These are phyloP conservation scores for Skeletonema potamos DNA, from an alignment of 108 stramenopile species.

Conservation along the genomic window DNA sequence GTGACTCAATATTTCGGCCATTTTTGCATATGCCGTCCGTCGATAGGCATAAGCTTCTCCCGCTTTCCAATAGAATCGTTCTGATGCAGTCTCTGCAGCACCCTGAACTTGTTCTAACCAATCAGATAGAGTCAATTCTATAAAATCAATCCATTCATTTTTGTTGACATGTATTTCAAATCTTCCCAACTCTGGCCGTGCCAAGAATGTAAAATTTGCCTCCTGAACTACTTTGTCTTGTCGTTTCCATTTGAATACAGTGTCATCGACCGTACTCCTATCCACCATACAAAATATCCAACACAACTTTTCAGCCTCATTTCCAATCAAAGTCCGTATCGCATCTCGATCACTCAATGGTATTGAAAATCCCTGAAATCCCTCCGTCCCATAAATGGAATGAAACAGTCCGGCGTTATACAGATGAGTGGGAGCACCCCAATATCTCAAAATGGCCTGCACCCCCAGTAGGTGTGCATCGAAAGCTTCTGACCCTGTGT, in stretches of 20 bases:
- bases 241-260: slow-evolving; percentile 53
- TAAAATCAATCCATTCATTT: slow-evolving; percentile 75
- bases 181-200: slow-evolving; percentile 73
- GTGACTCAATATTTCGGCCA: slow-evolving; percentile 53
- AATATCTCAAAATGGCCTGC: slow-evolving; percentile 61
- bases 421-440: slow-evolving; percentile 58
- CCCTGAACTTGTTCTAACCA: slow-evolving; percentile 85
- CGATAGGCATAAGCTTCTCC: slow-evolving; percentile 79
- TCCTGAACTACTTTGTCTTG: not conserved
- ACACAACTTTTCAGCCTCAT: slow-evolving; percentile 63
- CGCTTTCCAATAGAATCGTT: slow-evolving; percentile 58
- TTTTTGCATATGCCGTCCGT: slow-evolving; percentile 62
- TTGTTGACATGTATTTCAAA: slow-evolving; percentile 57
- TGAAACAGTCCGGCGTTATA: slow-evolving; percentile 75
- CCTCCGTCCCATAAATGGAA: slow-evolving; percentile 80
- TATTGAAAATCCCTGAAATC: slow-evolving; percentile 75
- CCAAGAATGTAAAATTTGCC: slow-evolving; percentile 30
- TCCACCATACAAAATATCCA: slow-evolving; percentile 84
- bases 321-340: slow-evolving; percentile 60
- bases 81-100: slow-evolving; percentile 53
- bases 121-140: slow-evolving; percentile 73
- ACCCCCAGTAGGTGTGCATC: slow-evolving; percentile 75
- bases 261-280: slow-evolving; percentile 65
- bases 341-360: slow-evolving; percentile 54
- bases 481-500: slow-evolving; percentile 69